Percentiles rank a stretch among this genome's conserved stretches.
Conservation (phyloP, 2,329 filamentous ascomycete genomes). For the Nectriaceae sp. region DNA sequence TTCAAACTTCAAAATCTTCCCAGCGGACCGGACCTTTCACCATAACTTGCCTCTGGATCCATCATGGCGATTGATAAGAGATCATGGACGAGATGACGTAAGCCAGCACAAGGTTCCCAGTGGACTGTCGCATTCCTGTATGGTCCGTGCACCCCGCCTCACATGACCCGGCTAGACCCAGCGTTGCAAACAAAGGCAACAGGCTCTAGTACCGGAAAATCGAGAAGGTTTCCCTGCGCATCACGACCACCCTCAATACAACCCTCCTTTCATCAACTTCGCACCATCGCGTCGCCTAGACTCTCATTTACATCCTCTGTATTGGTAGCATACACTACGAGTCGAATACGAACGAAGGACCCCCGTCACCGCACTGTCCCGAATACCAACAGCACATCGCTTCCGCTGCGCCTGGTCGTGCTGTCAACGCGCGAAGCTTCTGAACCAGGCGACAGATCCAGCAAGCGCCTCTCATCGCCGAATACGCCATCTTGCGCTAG, state of each 20-base stretch:
- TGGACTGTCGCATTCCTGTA: not conserved
- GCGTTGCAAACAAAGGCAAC: constrained; percentile 9
- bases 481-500: not conserved
- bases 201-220: constrained; percentile 16
- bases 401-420: constrained; percentile 8
- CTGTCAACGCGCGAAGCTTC: constrained; percentile 3
- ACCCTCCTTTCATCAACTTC: constrained; percentile 19
- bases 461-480: constrained; percentile 1
- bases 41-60: too few species aligned
- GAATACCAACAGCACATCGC: constrained; percentile 6
- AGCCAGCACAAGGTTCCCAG: not conserved
- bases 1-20: too few species aligned
- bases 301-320: too few species aligned
- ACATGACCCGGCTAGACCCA: constrained; percentile 33
- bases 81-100: not conserved
- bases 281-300: constrained; percentile 14
- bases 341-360: not conserved
- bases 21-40: too few species aligned
- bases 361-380: not conserved
- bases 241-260: constrained; percentile 13
- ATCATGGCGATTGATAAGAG: too few species aligned
- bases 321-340: too few species aligned
- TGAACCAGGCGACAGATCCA: constrained; percentile 1
- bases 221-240: constrained; percentile 19
- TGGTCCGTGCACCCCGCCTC: constrained; percentile 29